Evolutionary conservation across 2,329 filamentous ascomycete species (phyloP).

Genomic region (Calonectria naviculata): DNA sequence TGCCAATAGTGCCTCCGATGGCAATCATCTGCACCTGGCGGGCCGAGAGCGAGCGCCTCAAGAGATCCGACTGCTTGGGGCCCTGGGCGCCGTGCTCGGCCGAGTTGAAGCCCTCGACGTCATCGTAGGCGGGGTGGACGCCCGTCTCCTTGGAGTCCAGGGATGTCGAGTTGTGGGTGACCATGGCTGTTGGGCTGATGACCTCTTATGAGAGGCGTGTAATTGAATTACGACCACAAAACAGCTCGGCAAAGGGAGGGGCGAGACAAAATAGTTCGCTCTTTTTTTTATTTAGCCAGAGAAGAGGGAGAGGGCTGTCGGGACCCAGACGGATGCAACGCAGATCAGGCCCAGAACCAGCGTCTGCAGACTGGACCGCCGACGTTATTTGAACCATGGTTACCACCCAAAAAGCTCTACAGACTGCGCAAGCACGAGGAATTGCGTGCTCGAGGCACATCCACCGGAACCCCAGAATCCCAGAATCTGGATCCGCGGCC

Average conservation of each 20-base stretch:
- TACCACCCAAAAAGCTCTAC: not conserved
- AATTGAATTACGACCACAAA: not conserved
- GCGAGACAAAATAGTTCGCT: too few relatives aligned
- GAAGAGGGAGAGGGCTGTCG: not conserved
- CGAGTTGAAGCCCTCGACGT: slow-evolving; percentile 30
- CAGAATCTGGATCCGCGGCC: slow-evolving; percentile 17
- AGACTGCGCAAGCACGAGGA: slow-evolving; percentile 31
- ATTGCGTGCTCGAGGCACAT: slow-evolving; percentile 42
- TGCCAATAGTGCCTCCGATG: slow-evolving; percentile 69
- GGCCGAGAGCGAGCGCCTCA: slow-evolving; percentile 66
- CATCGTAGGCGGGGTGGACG: slow-evolving; percentile 22
- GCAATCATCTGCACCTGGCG: slow-evolving; percentile 78
- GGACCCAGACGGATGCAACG: not conserved
- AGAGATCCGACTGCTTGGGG: slow-evolving; percentile 52
- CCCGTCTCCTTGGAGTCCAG: slow-evolving; percentile 29
- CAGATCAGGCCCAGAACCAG: not conserved
- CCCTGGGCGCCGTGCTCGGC: slow-evolving; percentile 10
- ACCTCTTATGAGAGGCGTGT: not conserved
- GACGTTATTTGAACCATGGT: slow-evolving; percentile 22
- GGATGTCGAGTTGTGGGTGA: slow-evolving; percentile 4
- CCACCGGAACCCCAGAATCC: slow-evolving; percentile 23
- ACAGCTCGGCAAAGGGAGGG: not conserved
- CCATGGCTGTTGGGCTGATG: slow-evolving; percentile 17
- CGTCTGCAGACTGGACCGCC: not conserved
- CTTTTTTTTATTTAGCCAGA: not conserved